These are phyloP conservation scores for Fusarium redolens DNA, from an alignment of 2,329 filamentous ascomycete genomes.

Conservation along the genomic window DNA sequence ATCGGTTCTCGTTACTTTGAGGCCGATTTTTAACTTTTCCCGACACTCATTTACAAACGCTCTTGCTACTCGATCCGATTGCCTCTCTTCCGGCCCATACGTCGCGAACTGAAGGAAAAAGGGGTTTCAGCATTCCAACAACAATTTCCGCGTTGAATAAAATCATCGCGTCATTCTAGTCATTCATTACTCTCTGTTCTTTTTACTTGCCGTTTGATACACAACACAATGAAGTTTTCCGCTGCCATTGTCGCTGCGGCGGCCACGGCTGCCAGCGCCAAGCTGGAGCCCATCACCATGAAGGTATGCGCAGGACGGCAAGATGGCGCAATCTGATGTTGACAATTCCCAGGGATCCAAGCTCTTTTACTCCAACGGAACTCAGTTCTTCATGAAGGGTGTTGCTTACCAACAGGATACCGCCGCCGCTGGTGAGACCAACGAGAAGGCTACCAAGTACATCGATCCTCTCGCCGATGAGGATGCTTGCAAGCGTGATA, in stretches of 20 bases:
- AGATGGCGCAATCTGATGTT: not conserved
- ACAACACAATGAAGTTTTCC: conserved; percentile 50
- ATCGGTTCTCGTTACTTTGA: conserved; percentile 41
- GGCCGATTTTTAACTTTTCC: conserved; percentile 44
- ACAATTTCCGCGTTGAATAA: conserved; percentile 17
- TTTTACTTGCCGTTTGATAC: conserved; percentile 32
- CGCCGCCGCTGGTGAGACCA: conserved; percentile 64
- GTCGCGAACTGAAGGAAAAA: conserved; percentile 29
- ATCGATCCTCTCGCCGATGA: conserved; percentile 84
- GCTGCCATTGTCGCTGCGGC: conserved; percentile 56
- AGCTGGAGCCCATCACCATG: conserved; percentile 71
- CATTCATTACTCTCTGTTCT: conserved; percentile 31
- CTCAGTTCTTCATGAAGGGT: conserved; percentile 84
- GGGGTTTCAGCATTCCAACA: conserved; percentile 32
- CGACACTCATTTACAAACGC: conserved; percentile 46
- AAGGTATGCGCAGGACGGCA: conserved; percentile 64
- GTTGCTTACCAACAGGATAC: conserved; percentile 93
- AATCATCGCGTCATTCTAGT: conserved; percentile 31
- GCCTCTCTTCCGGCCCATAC: conserved; percentile 18
- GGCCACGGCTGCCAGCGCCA: conserved; percentile 54
- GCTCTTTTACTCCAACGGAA: conserved; percentile 86
- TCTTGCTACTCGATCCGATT: conserved; percentile 23
- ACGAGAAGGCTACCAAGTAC: conserved; percentile 66
- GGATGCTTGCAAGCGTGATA: conserved; percentile 81
- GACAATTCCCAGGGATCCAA: conserved; percentile 70